Base-by-base conservation (phyloP, 1,284 basidiomycete species). In the Trametes sp. region DNA sequence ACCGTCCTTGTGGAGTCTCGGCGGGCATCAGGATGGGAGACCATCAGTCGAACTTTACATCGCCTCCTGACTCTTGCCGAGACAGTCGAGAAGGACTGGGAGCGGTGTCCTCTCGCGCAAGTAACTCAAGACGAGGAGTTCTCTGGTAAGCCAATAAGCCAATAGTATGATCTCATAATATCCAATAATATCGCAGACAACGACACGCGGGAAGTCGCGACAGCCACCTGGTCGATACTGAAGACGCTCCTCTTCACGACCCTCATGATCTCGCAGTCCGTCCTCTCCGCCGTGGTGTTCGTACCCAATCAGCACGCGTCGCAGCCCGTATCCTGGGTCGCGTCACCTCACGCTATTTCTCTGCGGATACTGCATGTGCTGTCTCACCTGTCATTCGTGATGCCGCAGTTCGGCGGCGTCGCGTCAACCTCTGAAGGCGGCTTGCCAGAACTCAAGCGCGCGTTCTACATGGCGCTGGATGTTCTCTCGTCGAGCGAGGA, bases 321-420 rank as follows among this genome's bases (percentile, higher is more conserved):
- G 26, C 48, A 49, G 29, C 16, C 7, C 7, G n/a, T 44, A 5
- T 24, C 54, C 13, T 59, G 56, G 33, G 45, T 53, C 53, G 57
- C 38, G 57, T 64, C 80, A 2, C 79, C 86, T 10, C 77, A 82
- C 2, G 69, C 77, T 6, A 76, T 90, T 13, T 83, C 87, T 1
- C 73, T 83, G 6, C 74, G 78, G 11, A 78, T 81, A 3, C 75
- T 93, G 0, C 79, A 81, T 31, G 83, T 82, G 0, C 78, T 92
- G 11, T 84, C 81, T 16, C 83, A 87, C 68, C 76, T 92, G n/a
- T 84, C 90, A 0, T 90, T 90, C 68, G 82, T 92, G 38, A 83
- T 92, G 8, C 84, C 87, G 2, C 84, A 89, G 68, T 92, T 92
- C 68, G 90, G 91, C 4, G 90, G 91, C 8, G 82, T 90, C 29